These are phyloP conservation scores for Monilinia fructicola DNA, from an alignment of 2,329 filamentous ascomycete species.

Conservation along the genomic window DNA sequence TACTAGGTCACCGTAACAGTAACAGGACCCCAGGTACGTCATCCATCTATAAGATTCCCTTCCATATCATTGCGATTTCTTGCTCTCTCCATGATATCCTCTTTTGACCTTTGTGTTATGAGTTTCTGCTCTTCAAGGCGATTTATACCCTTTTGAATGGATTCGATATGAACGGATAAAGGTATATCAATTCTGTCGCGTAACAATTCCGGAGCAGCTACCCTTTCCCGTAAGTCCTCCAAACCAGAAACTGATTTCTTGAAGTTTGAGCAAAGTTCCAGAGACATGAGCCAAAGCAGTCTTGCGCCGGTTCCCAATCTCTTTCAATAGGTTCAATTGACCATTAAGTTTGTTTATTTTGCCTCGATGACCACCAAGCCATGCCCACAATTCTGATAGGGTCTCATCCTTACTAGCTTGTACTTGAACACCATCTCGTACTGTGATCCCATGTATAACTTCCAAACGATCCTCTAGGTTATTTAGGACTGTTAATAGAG, in stretches of 20 bases:
- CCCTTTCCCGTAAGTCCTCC: slow-evolving; percentile 68
- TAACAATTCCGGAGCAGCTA: slow-evolving; percentile 63
- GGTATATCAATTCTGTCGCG: slow-evolving; percentile 56
- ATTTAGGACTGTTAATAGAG: slow-evolving; percentile 63
- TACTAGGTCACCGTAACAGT: neutral
- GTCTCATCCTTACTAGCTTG: slow-evolving; percentile 62
- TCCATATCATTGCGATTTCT: slow-evolving; percentile 50
- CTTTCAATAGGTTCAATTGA: slow-evolving; percentile 62
- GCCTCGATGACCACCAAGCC: slow-evolving; percentile 66
- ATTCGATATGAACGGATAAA: slow-evolving; percentile 71
- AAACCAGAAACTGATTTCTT: slow-evolving; percentile 70
- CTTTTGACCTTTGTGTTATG: slow-evolving; percentile 58
- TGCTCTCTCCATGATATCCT: slow-evolving; percentile 55
- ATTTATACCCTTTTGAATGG: slow-evolving; percentile 70
- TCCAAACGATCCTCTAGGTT: slow-evolving; percentile 69
- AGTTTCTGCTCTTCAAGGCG: slow-evolving; percentile 65
- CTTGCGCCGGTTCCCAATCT: slow-evolving; percentile 66
- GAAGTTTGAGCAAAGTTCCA: slow-evolving; percentile 68
- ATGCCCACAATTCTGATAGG: slow-evolving; percentile 69
- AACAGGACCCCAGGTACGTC: neutral
- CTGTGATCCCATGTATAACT: slow-evolving; percentile 67
- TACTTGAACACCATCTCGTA: slow-evolving; percentile 60
- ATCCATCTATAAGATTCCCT: slow-evolving; percentile 36
- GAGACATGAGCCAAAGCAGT: slow-evolving; percentile 67
- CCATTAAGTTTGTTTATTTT: slow-evolving; percentile 60